Percentiles rank a stretch among this genome's conserved stretches.
Evolutionary conservation across 2,329 filamentous ascomycete genomes (phyloP).

Genomic region (Didymosphaeria variabile): DNA sequence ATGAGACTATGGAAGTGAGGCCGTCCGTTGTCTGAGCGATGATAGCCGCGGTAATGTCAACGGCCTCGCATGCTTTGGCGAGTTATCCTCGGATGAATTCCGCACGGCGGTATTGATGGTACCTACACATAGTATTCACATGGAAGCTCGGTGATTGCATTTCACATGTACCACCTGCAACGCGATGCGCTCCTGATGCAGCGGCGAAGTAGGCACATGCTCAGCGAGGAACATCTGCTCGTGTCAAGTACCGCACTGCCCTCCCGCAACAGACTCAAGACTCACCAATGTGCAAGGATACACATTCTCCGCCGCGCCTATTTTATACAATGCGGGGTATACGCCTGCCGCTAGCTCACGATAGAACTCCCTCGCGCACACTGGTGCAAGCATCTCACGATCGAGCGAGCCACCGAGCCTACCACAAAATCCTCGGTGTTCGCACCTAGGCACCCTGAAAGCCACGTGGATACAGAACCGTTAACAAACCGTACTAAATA

Average conservation of each 20-base stretch:
- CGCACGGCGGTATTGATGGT: background rate
- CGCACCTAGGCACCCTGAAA: too few species aligned
- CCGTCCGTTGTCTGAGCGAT: background rate
- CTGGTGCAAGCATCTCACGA: background rate
- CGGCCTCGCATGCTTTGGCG: background rate
- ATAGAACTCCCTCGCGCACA: background rate
- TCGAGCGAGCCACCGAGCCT: too few species aligned
- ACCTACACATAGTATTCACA: background rate
- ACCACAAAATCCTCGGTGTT: too few species aligned
- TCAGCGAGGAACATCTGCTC: too few species aligned
- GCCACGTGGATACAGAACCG: conserved; percentile 8
- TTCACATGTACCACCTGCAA: conserved; percentile 4
- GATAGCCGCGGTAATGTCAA: background rate
- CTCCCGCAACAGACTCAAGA: background rate
- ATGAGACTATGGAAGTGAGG: conserved; percentile 1
- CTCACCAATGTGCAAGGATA: conserved; percentile 10
- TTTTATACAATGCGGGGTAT: conserved; percentile 4
- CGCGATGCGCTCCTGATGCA: too few species aligned
- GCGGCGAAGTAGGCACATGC: too few species aligned
- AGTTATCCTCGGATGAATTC: background rate
- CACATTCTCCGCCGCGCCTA: conserved; percentile 5
- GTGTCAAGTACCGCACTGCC: background rate
- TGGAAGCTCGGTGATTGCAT: background rate
- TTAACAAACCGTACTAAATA: conserved; percentile 4
- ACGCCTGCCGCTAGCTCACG: background rate